Percentiles rank a stretch among this genome's conserved stretches.
phyloP scores from a whole-genome alignment of 345 rosid species.

The Gossypium ekmanianum region DNA sequence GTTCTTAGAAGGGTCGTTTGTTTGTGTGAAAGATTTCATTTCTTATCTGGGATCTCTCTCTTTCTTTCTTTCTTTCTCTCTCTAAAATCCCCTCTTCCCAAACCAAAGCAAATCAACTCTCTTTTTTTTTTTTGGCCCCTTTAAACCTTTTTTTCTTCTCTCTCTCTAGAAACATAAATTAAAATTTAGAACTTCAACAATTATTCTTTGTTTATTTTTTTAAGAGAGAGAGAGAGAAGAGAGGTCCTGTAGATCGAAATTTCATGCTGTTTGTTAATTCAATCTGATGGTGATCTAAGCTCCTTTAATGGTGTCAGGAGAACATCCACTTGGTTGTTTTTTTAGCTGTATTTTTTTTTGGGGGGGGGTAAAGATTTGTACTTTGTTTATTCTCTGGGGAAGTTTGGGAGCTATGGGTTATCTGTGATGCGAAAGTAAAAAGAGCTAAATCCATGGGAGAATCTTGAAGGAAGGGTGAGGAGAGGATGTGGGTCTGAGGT shows the following conservation, averaged over 20 bases:
- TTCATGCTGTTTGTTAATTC: constrained; percentile 30
- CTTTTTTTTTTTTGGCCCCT: constrained; percentile 26
- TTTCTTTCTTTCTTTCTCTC: constrained; percentile 25
- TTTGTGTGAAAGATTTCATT: constrained; percentile 69
- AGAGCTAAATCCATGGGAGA: constrained; percentile 41
- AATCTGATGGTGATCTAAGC: constrained; percentile 56
- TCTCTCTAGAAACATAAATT: constrained; percentile 28
- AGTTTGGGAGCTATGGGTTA: constrained; percentile 28
- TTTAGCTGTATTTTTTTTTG: constrained; percentile 12
- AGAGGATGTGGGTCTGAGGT: constrained; percentile 87
- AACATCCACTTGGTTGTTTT: constrained; percentile 37
- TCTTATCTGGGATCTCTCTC: constrained; percentile 48
- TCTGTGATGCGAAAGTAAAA: constrained; percentile 36
- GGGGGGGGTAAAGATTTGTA: constrained; percentile 13
- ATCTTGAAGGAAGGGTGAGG: constrained; percentile 42
- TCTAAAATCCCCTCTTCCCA: constrained; percentile 19
- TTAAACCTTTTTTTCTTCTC: constrained; percentile 20
- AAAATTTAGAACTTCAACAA: constrained; percentile 8
- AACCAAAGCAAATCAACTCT: constrained; percentile 15
- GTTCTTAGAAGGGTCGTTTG: constrained; percentile 79
- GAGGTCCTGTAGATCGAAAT: constrained; percentile 90
- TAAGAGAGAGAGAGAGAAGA: constrained; percentile 32
- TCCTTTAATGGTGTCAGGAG: constrained; percentile 46
- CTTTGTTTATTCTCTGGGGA: constrained; percentile 19
- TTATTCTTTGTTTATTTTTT: constrained; percentile 16